Evolutionary conservation across 2,329 filamentous ascomycete genomes (phyloP), one percentile per base, ranked within the genome.

Genomic region (Aschersonia sp.): DNA sequence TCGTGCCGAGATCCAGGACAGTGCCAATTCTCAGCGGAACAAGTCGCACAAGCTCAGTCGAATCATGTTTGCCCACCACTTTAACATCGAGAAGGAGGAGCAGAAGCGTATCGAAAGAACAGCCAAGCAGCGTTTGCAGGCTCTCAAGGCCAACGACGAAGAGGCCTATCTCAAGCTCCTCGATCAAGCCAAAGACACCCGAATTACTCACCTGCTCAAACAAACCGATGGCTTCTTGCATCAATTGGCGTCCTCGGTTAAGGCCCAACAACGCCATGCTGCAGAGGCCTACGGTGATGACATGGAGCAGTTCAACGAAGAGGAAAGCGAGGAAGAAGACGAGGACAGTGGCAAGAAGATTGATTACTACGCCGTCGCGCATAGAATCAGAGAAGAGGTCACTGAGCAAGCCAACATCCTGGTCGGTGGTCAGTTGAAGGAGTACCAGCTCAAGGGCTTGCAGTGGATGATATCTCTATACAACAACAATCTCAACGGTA

Each of bases 401-500:
- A 84, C 77, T 1, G 73, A 74, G 51, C 92, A 98, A 61, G 87
- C 92, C 6, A 66, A 68, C 47, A 94, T 94, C 42, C 76, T 98
- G 51, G 87, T 97, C 52, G 92, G 92, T 62, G 92, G 92, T 60
- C 85, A 73, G 9, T 73, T 98, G 55, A 98, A 98, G 66, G 92
- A 98, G 64, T 98, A 98, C 66, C 92, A 98, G 68, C 56, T 98
- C 67, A 97, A 95, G 79, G 92, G 92, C 76, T 71, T 98, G 44
- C 90, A 98, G 65, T 98, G 92, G 92, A 98, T 98, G 92, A 83
- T 98, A 51, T 98, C 92, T 11, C 76, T 98, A 11, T 98, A 97
- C 77, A 98, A 98, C 81, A 98, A 98, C 73, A 98, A 95, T 67
- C 78, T 98, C 54, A 98, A 98, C 64, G 92, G 92, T 76, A 97